Conservation (phyloP, 2,329 filamentous ascomycete species). For the Apiospora pterosperma region DNA sequence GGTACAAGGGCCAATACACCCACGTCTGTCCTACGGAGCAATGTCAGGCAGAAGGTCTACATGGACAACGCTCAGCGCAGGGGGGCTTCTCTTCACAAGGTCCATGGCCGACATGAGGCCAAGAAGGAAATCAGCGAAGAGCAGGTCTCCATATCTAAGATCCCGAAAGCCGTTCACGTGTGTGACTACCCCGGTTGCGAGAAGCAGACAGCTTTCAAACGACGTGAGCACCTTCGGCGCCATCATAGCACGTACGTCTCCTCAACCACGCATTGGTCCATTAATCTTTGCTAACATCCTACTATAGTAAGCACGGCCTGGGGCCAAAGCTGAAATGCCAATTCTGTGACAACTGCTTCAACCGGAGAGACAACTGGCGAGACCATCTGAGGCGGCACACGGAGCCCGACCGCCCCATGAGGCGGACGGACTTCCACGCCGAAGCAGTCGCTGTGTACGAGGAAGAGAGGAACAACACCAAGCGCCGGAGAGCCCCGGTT, state of each 20-base stretch:
- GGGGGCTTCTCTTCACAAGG: not conserved
- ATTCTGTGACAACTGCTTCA: slow-evolving; percentile 27
- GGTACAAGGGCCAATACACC: not conserved
- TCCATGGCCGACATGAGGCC: slow-evolving; percentile 11
- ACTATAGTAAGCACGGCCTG: not conserved
- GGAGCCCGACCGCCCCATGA: slow-evolving; percentile 22
- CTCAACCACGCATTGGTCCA: not conserved
- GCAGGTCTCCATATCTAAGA: not conserved
- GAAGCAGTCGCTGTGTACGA: slow-evolving; percentile 22
- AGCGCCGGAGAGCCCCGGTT: not conserved
- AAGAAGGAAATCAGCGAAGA: slow-evolving; percentile 7
- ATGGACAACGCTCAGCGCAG: not conserved
- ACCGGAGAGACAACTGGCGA: slow-evolving; percentile 36
- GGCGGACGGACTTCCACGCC: slow-evolving; percentile 27
- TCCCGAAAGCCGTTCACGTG: not conserved
- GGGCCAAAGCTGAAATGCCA: not conserved
- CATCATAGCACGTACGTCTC: slow-evolving; percentile 39
- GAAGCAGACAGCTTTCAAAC: slow-evolving; percentile 38
- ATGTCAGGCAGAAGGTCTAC: not conserved
- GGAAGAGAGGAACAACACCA: slow-evolving; percentile 13
- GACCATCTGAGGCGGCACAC: slow-evolving; percentile 36
- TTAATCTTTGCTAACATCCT: not conserved
- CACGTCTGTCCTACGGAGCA: not conserved
- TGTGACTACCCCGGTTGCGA: slow-evolving; percentile 9
- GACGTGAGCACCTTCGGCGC: slow-evolving; percentile 54